A percentile compares a stretch with the other conserved stretches of the same genome.
Conservation (phyloP, 768 basidiomycete species). For the Auricularia sp. region DNA sequence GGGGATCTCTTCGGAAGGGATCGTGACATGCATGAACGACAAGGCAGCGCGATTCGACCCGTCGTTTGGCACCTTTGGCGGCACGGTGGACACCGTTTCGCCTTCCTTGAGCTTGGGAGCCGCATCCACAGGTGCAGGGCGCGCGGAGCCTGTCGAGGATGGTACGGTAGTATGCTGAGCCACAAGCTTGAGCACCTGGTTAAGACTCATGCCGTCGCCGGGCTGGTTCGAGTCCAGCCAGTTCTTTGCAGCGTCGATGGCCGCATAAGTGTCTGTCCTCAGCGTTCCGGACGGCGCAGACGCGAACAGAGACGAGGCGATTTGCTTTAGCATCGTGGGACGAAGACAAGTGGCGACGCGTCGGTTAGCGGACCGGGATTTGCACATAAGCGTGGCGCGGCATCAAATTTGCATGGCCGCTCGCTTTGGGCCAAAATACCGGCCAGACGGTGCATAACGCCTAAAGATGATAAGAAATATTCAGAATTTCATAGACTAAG, state of each 20-base stretch:
- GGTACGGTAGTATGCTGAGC: slow-evolving; percentile 30
- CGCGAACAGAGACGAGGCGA: not conserved
- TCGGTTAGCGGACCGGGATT: too few relatives aligned
- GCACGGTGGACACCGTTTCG: not conserved
- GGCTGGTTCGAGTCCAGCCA: slow-evolving; percentile 35
- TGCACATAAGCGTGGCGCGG: too few relatives aligned
- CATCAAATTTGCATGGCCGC: too few relatives aligned
- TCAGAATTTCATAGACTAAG: too few relatives aligned
- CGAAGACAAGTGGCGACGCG: not conserved
- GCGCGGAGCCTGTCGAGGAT: not conserved
- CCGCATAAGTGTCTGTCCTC: slow-evolving; percentile 41
- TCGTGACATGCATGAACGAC: slow-evolving; percentile 28
- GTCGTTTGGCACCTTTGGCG: not conserved
- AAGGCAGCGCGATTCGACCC: not conserved
- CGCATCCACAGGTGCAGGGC: not conserved
- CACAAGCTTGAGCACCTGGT: slow-evolving; percentile 32
- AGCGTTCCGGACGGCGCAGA: slow-evolving; percentile 30
- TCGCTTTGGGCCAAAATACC: too few relatives aligned
- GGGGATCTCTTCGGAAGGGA: slow-evolving; percentile 40
- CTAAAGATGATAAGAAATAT: too few relatives aligned
- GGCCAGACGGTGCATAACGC: too few relatives aligned
- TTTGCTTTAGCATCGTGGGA: not conserved
- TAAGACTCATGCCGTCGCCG: slow-evolving; percentile 46
- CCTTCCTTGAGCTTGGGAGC: not conserved
- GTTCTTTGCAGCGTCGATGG: slow-evolving; percentile 36